These are phyloP conservation scores for Trichoderma asperelloides DNA, from an alignment of 495 filamentous ascomycete genomes.

Conservation along the genomic window DNA sequence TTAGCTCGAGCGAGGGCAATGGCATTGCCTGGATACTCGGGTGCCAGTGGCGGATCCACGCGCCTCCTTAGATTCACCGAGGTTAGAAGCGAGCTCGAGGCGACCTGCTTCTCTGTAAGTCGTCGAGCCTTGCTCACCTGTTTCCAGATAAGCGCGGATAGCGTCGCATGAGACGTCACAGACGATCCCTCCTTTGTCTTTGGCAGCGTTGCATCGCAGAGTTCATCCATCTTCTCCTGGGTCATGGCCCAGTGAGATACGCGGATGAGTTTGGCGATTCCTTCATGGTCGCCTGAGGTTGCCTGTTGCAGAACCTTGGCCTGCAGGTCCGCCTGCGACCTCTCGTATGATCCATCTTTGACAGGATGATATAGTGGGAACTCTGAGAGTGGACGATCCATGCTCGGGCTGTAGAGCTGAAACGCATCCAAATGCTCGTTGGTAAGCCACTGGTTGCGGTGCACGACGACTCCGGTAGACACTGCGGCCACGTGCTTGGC, in stretches of 20 bases:
- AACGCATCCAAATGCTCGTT: conserved; percentile 3
- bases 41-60: conserved; percentile 8
- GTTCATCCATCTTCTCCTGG: background rate
- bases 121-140: conserved; percentile 1
- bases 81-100: conserved; percentile 9
- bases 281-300: conserved; percentile 8
- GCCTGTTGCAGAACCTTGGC: conserved; percentile 10
- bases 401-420: conserved; percentile 6
- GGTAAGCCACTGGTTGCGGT: background rate
- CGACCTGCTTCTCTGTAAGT: background rate
- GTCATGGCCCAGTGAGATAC: conserved; percentile 8
- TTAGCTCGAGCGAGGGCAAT: conserved; percentile 9
- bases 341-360: conserved; percentile 5
- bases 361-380: conserved; percentile 3
- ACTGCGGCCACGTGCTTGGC: conserved; percentile 5
- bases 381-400: conserved; percentile 6
- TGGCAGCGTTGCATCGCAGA: background rate
- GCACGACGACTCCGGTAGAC: background rate
- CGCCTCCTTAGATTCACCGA: conserved; percentile 9
- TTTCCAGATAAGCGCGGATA: conserved; percentile 10
- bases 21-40: conserved; percentile 11
- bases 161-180: conserved; percentile 8
- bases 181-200: background rate
- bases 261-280: conserved; percentile 4
- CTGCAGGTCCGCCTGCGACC: conserved; percentile 5